A percentile compares a stretch with the other conserved stretches of the same genome.
Conservation (phyloP, 2,329 filamentous ascomycete species). For the Fusarium hostae region DNA sequence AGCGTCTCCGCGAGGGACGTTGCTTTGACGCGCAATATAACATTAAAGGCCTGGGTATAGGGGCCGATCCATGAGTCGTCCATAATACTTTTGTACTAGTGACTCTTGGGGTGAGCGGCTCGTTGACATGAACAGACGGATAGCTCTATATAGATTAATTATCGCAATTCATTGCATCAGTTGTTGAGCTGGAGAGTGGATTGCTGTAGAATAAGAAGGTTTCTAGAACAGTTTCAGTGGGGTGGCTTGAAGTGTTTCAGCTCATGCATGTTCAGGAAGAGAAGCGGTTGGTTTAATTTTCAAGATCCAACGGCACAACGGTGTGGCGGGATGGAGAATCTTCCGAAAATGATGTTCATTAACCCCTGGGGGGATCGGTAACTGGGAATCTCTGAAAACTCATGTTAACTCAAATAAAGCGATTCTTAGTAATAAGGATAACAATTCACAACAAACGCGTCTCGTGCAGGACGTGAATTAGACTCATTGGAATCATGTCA, state of each 20-base stretch:
- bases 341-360: constrained; percentile 32
- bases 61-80: background rate
- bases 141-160: background rate
- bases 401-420: background rate
- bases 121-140: background rate
- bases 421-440: background rate
- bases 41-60: constrained; percentile 12
- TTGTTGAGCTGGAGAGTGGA: constrained; percentile 28
- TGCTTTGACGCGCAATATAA: constrained; percentile 16
- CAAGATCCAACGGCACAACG: constrained; percentile 36
- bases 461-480: background rate
- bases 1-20: constrained; percentile 32
- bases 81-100: background rate
- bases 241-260: constrained; percentile 42
- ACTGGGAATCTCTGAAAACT: background rate
- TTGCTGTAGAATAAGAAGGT: constrained; percentile 40
- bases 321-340: constrained; percentile 39
- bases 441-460: background rate
- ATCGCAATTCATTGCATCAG: constrained; percentile 6
- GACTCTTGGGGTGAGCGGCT: background rate
- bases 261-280: constrained; percentile 25
- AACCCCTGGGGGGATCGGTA: background rate
- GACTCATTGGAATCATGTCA: background rate
- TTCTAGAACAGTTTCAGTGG: constrained; percentile 44
- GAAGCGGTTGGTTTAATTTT: constrained; percentile 37